Base-by-base conservation (phyloP, 2,329 filamentous ascomycete genomes). In the Madurella mycetomatis region DNA sequence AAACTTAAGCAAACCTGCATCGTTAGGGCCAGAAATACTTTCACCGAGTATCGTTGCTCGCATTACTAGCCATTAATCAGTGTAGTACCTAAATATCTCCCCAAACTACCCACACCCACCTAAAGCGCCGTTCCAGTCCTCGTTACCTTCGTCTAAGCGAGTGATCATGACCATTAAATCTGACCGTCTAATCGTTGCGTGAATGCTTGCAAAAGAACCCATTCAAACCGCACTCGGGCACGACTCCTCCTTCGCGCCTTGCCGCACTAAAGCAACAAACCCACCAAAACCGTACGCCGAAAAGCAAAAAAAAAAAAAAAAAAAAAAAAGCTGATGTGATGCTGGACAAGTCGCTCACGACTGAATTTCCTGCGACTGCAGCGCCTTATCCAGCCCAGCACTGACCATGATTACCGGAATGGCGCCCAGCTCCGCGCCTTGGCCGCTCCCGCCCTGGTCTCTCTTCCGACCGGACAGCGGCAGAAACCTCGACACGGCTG, bases 381-480 rank as follows among this genome's bases (percentile, higher is more conserved):
- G 11, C 13, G 34, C 7, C 25, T 25, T 25, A 7, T 25, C 25
- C 25, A 25, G 25, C 25, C 25, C 34, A 15, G 34, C 11, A 39
- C 68, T 67, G 32, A 82, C 76, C 41, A 59, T 59, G 2, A 16
- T 45, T 17, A 44, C 44, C 13, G 54, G 55, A 65, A 92, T 87
- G 41, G 76, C 78, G 43, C 84, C 82, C 51, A 95, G 71, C 71
- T 95, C 87, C 57, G 87, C 78, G 31, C 86, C 86, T 63, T 84
- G 84, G 11, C 85, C 30, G 13, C 45, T 47, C 9, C n/a, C 86
- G 63, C 82, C 86, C 64, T 85, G 84, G 3, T 80, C 86, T 63
- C 86, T 76, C 75, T 90, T 92, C 64, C 89, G 79, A 15, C 87
- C 85, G 2, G 11, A 9, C 42, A n/a, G 15, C 40, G 83, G 81